A percentile compares a stretch with the other conserved stretches of the same genome.
Evolutionary conservation across 2,329 filamentous ascomycete genomes (phyloP).

Genomic region (Chaetomiaceae sp.): DNA sequence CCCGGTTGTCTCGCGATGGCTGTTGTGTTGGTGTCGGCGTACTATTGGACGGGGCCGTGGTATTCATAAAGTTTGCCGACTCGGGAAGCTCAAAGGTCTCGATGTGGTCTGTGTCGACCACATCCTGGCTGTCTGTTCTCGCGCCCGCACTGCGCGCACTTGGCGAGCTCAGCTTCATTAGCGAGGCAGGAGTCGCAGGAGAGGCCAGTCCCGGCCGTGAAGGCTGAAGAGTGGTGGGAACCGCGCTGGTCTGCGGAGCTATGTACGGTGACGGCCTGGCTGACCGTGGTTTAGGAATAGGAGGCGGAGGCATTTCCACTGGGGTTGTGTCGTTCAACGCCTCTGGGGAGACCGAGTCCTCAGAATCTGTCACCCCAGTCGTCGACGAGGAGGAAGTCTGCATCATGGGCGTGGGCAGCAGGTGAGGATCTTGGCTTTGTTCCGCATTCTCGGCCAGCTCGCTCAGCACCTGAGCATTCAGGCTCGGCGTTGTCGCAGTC

Average conservation of each 20-base stretch:
- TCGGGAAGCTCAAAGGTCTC: constrained; percentile 68
- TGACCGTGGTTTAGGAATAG: constrained; percentile 62
- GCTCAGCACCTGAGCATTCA: constrained; percentile 52
- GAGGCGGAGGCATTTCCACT: constrained; percentile 57
- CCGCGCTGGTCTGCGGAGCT: constrained; percentile 45
- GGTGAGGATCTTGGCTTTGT: constrained; percentile 35
- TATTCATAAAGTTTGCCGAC: constrained; percentile 49
- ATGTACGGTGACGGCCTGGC: constrained; percentile 65
- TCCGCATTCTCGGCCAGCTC: constrained; percentile 48
- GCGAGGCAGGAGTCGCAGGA: constrained; percentile 79
- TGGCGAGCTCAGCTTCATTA: constrained; percentile 70
- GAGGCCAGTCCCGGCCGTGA: constrained; percentile 43
- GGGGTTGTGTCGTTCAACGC: constrained; percentile 46
- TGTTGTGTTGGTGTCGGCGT: constrained; percentile 32
- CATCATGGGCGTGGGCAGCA: constrained; percentile 27
- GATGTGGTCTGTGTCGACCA: constrained; percentile 48
- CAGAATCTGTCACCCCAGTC: constrained; percentile 50
- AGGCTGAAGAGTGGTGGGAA: constrained; percentile 25
- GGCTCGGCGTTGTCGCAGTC: constrained; percentile 48
- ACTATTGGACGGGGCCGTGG: constrained; percentile 46
- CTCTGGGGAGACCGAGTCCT: constrained; percentile 63
- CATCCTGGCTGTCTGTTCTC: constrained; percentile 35
- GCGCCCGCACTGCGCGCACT: constrained; percentile 45
- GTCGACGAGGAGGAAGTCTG: constrained; percentile 35
- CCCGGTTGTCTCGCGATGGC: constrained; percentile 29